A percentile compares a stretch with the other conserved stretches of the same genome.
phyloP scores from a whole-genome alignment of 2,329 filamentous ascomycete species.

The Exophiala alcalophila region DNA sequence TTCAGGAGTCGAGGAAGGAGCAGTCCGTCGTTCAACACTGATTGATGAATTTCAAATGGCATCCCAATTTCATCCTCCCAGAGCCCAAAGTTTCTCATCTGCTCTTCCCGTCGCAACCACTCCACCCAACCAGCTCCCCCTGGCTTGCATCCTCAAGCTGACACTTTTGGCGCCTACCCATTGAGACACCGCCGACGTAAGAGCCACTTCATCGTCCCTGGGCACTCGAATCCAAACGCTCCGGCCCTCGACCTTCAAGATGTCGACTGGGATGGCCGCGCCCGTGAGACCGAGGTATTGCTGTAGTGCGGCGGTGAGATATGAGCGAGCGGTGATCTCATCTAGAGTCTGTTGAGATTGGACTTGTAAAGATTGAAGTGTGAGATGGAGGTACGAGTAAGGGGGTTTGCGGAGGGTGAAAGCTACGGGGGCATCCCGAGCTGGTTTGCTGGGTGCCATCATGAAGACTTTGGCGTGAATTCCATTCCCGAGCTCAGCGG shows the following conservation, averaged over 20 bases:
- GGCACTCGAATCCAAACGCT: conserved; percentile 46
- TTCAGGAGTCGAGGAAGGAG: too few species aligned
- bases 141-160: conserved; percentile 26
- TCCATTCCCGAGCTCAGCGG: too few species aligned
- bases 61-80: conserved; percentile 10
- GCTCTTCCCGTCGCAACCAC: conserved; percentile 13
- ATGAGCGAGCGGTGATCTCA: conserved; percentile 45
- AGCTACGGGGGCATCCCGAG: conserved; percentile 13
- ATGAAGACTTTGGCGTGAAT: too few species aligned
- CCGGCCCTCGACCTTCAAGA: conserved; percentile 39
- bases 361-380: conserved; percentile 15
- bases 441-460: too few species aligned
- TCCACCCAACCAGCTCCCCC: conserved; percentile 28
- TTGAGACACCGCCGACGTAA: conserved; percentile 45
- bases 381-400: conserved; percentile 35
- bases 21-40: too few species aligned
- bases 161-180: conserved; percentile 37
- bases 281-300: conserved; percentile 49
- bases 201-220: conserved; percentile 43
- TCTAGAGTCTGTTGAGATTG: conserved; percentile 35
- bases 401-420: conserved; percentile 32
- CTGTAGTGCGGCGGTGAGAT: conserved; percentile 46
- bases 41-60: not conserved
- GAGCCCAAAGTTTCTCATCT: conserved; percentile 21
- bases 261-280: conserved; percentile 47